Percentiles rank a stretch among this genome's conserved stretches.
These are phyloP conservation scores for Sideroxylon spinosum DNA, from an alignment of 179 eudicot species.

Conservation along the genomic window DNA sequence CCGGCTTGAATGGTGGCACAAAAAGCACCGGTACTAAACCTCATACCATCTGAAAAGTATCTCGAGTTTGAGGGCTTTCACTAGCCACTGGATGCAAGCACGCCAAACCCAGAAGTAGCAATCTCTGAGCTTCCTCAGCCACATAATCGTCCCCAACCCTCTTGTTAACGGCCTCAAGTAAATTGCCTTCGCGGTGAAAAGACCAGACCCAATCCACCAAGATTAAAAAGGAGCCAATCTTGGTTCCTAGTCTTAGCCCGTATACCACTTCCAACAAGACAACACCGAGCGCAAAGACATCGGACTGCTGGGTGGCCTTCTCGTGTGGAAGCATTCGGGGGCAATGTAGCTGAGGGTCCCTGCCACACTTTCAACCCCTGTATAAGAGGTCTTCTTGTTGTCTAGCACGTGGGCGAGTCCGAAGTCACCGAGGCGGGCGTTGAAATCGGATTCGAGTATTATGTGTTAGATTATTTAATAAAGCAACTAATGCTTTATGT, in stretches of 20 bases:
- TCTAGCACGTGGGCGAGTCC: constrained; percentile 79
- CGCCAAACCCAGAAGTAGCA: constrained; percentile 59
- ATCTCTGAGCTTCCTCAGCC: constrained; percentile 55
- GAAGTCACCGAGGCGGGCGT: constrained; percentile 75
- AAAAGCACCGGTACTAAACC: constrained; percentile 46
- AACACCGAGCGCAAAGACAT: constrained; percentile 66
- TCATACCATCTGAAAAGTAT: constrained; percentile 48
- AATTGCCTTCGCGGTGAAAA: constrained; percentile 51
- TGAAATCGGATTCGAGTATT: constrained; percentile 70
- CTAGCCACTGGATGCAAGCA: constrained; percentile 63
- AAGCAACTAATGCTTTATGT: too few species aligned
- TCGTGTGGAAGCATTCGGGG: constrained; percentile 80
- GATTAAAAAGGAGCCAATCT: constrained; percentile 38
- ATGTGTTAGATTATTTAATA: too few species aligned
- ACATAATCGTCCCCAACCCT: constrained; percentile 44
- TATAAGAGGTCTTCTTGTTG: constrained; percentile 71
- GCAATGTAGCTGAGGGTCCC: constrained; percentile 90
- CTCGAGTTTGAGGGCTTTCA: constrained; percentile 55
- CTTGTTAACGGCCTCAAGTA: constrained; percentile 50
- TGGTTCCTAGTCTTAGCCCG: constrained; percentile 63
- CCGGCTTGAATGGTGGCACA: constrained; percentile 55
- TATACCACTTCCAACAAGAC: constrained; percentile 61
- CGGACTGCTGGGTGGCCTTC: constrained; percentile 72
- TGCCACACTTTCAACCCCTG: constrained; percentile 59
- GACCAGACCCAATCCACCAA: constrained; percentile 86